Conservation (phyloP, 2,329 filamentous ascomycete genomes). For the Exophiala oligosperma region DNA sequence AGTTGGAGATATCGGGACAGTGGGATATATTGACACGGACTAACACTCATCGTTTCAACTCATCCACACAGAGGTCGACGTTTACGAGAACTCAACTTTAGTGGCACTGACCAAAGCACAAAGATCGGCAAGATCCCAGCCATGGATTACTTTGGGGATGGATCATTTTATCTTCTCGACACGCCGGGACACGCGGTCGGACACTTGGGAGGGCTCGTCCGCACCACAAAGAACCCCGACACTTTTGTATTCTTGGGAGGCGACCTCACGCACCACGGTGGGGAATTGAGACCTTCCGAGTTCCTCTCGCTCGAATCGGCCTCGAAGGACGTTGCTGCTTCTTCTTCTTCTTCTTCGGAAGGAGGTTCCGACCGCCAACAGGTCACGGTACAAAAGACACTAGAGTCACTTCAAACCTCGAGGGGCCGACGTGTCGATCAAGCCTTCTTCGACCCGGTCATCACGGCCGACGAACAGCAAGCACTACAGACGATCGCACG, state of each 20-base stretch:
- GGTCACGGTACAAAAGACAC: background rate
- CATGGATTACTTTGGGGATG: slow-evolving; percentile 42
- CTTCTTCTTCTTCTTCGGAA: background rate
- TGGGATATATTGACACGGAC: no score
- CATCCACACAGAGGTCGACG: no score
- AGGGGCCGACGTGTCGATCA: background rate
- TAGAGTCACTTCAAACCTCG: background rate
- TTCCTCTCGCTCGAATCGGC: slow-evolving; percentile 20
- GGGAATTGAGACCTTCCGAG: slow-evolving; percentile 1
- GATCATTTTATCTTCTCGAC: slow-evolving; percentile 43
- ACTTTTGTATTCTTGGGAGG: slow-evolving; percentile 10
- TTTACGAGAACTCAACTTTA: no score
- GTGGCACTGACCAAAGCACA: no score
- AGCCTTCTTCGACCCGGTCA: slow-evolving; percentile 32
- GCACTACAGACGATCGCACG: slow-evolving; percentile 13
- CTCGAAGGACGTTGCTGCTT: background rate
- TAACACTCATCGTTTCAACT: no score
- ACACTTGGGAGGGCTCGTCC: slow-evolving; percentile 50
- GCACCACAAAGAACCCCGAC: slow-evolving; percentile 34
- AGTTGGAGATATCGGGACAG: no score
- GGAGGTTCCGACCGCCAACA: background rate
- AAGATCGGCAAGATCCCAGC: slow-evolving; percentile 28
- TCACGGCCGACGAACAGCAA: slow-evolving; percentile 7
- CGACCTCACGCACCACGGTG: slow-evolving; percentile 5
- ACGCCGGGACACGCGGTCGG: slow-evolving; percentile 49